Percentiles rank a stretch among this genome's conserved stretches.
phyloP scores from a whole-genome alignment of 768 basidiomycete genomes.

The Paxillus involutus region DNA sequence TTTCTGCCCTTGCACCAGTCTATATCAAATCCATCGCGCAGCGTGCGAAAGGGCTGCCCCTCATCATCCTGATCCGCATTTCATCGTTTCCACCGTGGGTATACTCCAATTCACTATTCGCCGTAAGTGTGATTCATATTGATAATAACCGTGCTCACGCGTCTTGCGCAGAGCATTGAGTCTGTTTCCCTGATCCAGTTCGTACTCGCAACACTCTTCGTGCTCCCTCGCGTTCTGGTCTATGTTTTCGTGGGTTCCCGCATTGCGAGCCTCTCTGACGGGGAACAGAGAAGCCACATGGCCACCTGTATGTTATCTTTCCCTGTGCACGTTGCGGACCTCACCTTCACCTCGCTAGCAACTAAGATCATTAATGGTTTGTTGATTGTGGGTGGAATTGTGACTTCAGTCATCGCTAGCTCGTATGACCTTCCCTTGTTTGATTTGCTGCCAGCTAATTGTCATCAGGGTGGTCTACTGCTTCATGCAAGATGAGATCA shows the following conservation, averaged over 20 bases:
- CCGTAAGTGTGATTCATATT: constrained; percentile 44
- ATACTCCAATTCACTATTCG: constrained; percentile 79
- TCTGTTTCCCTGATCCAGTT: constrained; percentile 78
- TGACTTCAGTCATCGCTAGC: constrained; percentile 59
- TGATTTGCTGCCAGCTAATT: constrained; percentile 12
- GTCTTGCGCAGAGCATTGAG: constrained; percentile 59
- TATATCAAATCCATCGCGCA: constrained; percentile 26
- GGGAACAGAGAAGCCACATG: constrained; percentile 71
- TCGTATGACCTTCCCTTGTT: constrained; percentile 47
- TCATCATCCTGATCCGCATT: constrained; percentile 78
- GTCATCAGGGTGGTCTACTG: constrained; percentile 62
- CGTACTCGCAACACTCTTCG: constrained; percentile 65
- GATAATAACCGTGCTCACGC: constrained; percentile 4
- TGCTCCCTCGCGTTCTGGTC: constrained; percentile 70
- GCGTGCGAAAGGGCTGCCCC: constrained; percentile 74
- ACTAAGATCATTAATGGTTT: constrained; percentile 65
- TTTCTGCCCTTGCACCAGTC: not conserved
- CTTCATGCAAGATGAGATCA: constrained; percentile 61
- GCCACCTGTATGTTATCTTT: constrained; percentile 56
- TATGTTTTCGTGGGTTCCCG: constrained; percentile 79
- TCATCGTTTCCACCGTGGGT: constrained; percentile 89
- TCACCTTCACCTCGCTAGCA: constrained; percentile 35
- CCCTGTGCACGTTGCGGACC: not conserved
- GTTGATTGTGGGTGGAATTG: constrained; percentile 58
- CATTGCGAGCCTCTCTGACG: constrained; percentile 74